These are phyloP conservation scores for Nakazawaea holstii DNA, from an alignment of 805 yeast species.

Conservation along the genomic window DNA sequence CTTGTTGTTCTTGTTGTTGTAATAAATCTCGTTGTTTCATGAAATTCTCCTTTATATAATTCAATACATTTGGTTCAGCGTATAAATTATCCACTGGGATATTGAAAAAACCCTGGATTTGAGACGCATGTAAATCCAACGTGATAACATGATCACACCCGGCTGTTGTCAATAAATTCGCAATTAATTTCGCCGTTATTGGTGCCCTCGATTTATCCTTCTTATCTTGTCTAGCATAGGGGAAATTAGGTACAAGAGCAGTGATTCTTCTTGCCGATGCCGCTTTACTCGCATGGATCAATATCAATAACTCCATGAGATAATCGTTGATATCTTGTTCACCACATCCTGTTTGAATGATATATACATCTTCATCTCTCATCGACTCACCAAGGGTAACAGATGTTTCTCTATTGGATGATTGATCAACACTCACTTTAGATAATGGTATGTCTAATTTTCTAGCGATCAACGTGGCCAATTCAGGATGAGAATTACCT, in stretches of 20 bases:
- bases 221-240: conserved; percentile 96
- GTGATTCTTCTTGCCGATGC: conserved; percentile 94
- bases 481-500: conserved; percentile 79
- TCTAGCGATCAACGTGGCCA: conserved; percentile 67
- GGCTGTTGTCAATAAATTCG: conserved; percentile 85
- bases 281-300: conserved; percentile 92
- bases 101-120: conserved; percentile 93
- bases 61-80: conserved; percentile 87
- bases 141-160: conserved; percentile 96
- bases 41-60: conserved; percentile 68
- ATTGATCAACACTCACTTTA: conserved; percentile 76
- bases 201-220: conserved; percentile 96
- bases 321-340: conserved; percentile 71
- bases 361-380: conserved; percentile 85
- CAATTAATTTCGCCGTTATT: conserved; percentile 90
- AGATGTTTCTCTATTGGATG: conserved; percentile 84
- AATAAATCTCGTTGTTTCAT: conserved; percentile 23
- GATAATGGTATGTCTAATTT: conserved; percentile 64
- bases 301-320: conserved; percentile 79
- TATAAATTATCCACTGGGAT: conserved; percentile 95
- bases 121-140: conserved; percentile 96
- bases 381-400: conserved; percentile 84
- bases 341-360: conserved; percentile 82
- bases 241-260: conserved; percentile 92
- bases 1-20: neutral